Base-by-base conservation (phyloP, 805 yeast genomes). In the Starmerella apis region DNA sequence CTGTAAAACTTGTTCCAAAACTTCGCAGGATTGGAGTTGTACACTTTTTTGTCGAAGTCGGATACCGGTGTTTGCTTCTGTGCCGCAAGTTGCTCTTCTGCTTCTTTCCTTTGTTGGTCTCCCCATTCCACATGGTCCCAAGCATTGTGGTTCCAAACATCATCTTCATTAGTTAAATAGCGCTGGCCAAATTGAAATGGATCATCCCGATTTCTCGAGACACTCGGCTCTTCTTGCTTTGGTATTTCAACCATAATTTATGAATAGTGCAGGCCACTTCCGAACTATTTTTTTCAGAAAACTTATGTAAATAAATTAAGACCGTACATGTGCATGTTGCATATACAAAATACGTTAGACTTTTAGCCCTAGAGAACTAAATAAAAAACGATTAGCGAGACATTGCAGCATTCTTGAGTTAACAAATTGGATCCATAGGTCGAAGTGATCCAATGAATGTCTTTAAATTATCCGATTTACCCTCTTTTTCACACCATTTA, bases 111-210 rank as follows among this genome's bases (percentile, higher is more conserved):
- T 64, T 92, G 96, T 59, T 86, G 95, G 47, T 83, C 87, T 45
- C 94, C 96, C 95, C 96, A 88, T 62, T 86, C 95, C 30, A 87
- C 96, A 64, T 92, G 95, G 65, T 92, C 98, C 83, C 92, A 83
- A 0, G 98, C 98, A 64, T 92, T 92, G 63, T 83, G 94, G 52
- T 77, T 75, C 80, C 94, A 92, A 1, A 92, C 95, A 14, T 65
- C 67, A 25, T 86, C 87, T 4, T 81, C 79, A 43, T 80, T 77
- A 2, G 75, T 75, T 51, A 92, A 70, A 56, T 68, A 78, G 49
- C 98, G 72, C 64, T 86, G 94, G 10, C 98, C 98, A 68, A 92
- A 92, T 19, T 80, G 81, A 65, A 86, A 90, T 5, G 98, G 98
- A 31, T 78, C 72, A 59, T 88, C 96, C 54, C 90, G 47, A 30